A percentile compares a stretch with the other conserved stretches of the same genome.
phyloP scores from a whole-genome alignment of 2,329 filamentous ascomycete species.

The Pseudopyricularia javanii region DNA sequence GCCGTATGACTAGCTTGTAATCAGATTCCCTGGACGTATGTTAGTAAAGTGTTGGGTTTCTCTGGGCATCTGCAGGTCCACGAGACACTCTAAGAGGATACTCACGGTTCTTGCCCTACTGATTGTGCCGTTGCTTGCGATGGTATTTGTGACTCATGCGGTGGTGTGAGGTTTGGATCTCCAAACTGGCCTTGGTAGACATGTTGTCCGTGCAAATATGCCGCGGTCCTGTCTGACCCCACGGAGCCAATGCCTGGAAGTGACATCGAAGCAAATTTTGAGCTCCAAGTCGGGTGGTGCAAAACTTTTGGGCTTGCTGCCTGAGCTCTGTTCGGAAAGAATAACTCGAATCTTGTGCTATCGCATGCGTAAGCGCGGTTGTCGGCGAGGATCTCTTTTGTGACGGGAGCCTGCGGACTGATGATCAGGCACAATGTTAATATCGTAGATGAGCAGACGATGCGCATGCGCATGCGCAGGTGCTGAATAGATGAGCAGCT shows the following conservation, averaged over 20 bases:
- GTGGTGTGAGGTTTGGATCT: not conserved
- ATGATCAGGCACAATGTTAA: not conserved
- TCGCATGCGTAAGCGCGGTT: not conserved
- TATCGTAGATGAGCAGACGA: not conserved
- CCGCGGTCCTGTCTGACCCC: not conserved
- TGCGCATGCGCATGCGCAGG: not conserved
- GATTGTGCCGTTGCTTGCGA: not conserved
- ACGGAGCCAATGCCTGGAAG: not conserved
- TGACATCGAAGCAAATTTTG: not conserved
- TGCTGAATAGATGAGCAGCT: not conserved
- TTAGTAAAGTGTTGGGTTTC: not conserved
- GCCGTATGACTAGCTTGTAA: conserved; percentile 33
- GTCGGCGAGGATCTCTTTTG: not conserved
- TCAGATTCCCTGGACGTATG: conserved; percentile 5
- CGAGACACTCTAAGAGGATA: not conserved
- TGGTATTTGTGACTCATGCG: not conserved
- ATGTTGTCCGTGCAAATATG: not conserved
- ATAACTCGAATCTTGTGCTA: not conserved
- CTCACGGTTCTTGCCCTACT: not conserved
- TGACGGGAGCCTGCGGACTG: not conserved
- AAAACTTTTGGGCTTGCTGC: not conserved
- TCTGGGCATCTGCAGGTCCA: not conserved
- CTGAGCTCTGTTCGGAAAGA: not conserved
- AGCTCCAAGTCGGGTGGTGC: not conserved
- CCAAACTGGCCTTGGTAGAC: not conserved